Evolutionary conservation across 2,329 filamentous ascomycete genomes (phyloP).

Genomic region (Alternaria incomplexa): DNA sequence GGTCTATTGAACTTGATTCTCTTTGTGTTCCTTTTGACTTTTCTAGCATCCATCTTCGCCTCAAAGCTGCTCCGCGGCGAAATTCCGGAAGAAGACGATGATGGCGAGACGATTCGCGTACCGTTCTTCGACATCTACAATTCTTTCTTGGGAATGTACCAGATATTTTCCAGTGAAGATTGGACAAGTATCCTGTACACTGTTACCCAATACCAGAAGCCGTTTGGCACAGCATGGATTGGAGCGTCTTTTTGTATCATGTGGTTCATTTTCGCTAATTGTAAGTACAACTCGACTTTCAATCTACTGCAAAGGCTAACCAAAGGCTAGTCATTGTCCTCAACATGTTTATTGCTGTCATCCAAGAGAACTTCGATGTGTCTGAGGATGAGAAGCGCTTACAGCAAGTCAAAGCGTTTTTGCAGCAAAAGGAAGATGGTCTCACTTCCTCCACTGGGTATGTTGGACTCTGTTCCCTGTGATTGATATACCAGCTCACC

Average conservation of each 20-base stretch:
- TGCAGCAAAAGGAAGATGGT: constrained; percentile 87
- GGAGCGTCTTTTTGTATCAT: constrained; percentile 87
- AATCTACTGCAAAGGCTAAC: constrained; percentile 12
- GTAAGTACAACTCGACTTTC: constrained; percentile 28
- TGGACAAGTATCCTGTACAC: constrained; percentile 91
- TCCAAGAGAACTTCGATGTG: constrained; percentile 98
- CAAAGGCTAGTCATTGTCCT: constrained; percentile 72
- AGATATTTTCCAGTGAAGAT: constrained; percentile 92
- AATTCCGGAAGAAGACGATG: constrained; percentile 67
- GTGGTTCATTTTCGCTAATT: constrained; percentile 95
- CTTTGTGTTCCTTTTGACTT: constrained; percentile 95
- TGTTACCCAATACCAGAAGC: constrained; percentile 72
- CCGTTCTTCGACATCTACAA: constrained; percentile 94
- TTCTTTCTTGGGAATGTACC: constrained; percentile 96
- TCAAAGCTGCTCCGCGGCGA: constrained; percentile 91
- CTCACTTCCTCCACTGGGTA: constrained; percentile 63
- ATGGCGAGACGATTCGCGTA: constrained; percentile 69
- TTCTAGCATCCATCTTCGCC: constrained; percentile 90
- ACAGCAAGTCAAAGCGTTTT: constrained; percentile 93
- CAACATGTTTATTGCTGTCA: constrained; percentile 99
- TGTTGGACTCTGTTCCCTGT: neutral
- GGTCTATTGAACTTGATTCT: constrained; percentile 95
- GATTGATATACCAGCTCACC: neutral
- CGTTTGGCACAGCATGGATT: constrained; percentile 82
- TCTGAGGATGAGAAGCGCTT: constrained; percentile 97